Evolutionary conservation across 768 basidiomycete genomes (phyloP).

Genomic region (Phanerochaete carnosa): DNA sequence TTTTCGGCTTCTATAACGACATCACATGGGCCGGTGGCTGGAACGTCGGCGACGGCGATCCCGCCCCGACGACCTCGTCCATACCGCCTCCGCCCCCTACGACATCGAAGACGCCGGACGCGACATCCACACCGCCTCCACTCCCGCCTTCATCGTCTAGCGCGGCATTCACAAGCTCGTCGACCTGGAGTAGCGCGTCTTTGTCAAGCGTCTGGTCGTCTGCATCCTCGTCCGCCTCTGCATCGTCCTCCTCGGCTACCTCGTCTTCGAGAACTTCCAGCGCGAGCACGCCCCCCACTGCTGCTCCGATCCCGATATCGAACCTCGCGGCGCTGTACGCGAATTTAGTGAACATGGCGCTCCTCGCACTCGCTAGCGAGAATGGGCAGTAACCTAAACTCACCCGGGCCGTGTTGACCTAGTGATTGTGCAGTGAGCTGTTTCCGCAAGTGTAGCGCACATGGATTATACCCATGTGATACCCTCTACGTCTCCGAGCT

Average conservation of each 20-base stretch:
- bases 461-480: too few species aligned
- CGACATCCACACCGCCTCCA: background rate
- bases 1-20: conserved; percentile 37
- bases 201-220: conserved; percentile 7
- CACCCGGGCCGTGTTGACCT: too few species aligned
- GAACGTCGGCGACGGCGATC: conserved; percentile 28
- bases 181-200: background rate
- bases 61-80: background rate
- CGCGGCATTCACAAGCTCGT: background rate
- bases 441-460: too few species aligned
- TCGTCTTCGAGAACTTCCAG: background rate
- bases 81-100: conserved; percentile 6
- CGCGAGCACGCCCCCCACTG: background rate
- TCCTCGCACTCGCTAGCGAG: background rate
- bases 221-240: background rate
- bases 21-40: conserved; percentile 53
- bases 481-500: too few species aligned
- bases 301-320: background rate
- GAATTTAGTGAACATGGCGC: background rate
- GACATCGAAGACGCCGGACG: background rate
- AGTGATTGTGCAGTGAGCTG: too few species aligned
- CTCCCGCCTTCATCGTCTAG: conserved; percentile 14
- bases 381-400: too few species aligned
- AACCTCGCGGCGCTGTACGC: background rate
- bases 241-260: background rate